Evolutionary conservation across 352 stramenopile species (phyloP), one percentile per base, ranked within the genome.

Genomic region (Pythium rhizo-oryzae): DNA sequence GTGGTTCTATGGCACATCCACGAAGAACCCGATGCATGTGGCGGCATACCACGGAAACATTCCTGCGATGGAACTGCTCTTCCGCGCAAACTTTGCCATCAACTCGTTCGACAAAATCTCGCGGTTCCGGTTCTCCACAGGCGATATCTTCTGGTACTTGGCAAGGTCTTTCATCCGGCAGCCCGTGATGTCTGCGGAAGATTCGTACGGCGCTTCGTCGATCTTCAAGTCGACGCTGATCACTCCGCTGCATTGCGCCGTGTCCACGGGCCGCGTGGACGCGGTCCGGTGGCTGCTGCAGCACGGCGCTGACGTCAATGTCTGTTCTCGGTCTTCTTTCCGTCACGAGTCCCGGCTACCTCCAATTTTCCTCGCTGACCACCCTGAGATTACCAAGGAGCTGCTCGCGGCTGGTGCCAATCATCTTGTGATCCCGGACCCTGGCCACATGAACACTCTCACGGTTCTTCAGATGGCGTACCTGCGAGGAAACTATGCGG

Each of bases 21-120:
- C 81, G 65, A 95, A 95, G 67, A 93, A 95, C 54, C 87, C 87
- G 25, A 85, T 95, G 81, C 87, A 95, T 33, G 83, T 95, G 7
- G 87, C 87, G 1, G 87, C 87, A 18, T 92, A 91, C 59, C 82
- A 90, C 57, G 85, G 85, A 49, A 92, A 90, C 56, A 87, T 93
- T n/a, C 72, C 75, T 6, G 85, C 87, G 18, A 80, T 95, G 73
- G 76, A 91, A 33, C 51, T 92, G 41, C 71, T 95, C 0, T 77
- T 74, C 46, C 77, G 78, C 35, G 81, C 81, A 0, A 77, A 72
- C 4, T 91, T 95, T 46, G 65, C 74, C 23, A 68, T 95, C 8
- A 94, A 93, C 50, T 74, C 80, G 2, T 92, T 90, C 30, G 87
- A 95, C 71, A 95, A 95, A 59, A 84, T 94, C 43, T 90, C 83